Evolutionary conservation across 192 early-diverging fungal species (phyloP), one percentile per base, ranked within the genome.

Genomic region (Umbelopsis sp.): DNA sequence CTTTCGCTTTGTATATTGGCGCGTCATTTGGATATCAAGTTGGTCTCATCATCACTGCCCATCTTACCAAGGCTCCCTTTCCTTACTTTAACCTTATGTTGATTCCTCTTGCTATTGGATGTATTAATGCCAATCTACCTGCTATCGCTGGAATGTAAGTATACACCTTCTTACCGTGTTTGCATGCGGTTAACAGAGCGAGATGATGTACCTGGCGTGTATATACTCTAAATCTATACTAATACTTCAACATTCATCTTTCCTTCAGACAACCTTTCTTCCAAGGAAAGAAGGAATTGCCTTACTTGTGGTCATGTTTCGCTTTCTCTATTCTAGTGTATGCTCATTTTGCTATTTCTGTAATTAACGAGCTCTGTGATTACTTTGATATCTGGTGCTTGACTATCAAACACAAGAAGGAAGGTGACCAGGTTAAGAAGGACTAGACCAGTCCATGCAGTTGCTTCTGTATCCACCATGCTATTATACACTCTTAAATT

Each of bases 1-100:
- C 87, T 16, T 94, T 91, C 74, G 74, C 88, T 41, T 72, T 89
- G 22, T 86, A 90, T 71, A 82, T 91, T 44, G 89, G 91, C 45
- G 88, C 91, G 65, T 85, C 90, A 25, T 92, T 92, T 75, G 93
- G 91, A 51, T 91, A 93, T 75, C 91, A 91, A 38, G 93, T 95
- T 47, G 91, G 92, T 21, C 82, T 87, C 47, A 93, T 96, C 73
- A 95, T 96, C 77, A 85, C 93, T 20, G 92, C 93, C 34, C 95
- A 96, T 70, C 91, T 95, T 29, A 86, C 89, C n/a, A 89, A 94
- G 26, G 87, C 91, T 50, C 86, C 89, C 20, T 96, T 94, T 85
- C 95, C 95, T 2, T 84, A 87, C 68, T 81, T 87, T 65, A 91
- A 93, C 75, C 38, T 70, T 6, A 72, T 73, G 54, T 79, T 90